Base-by-base conservation (phyloP, 495 filamentous ascomycete species). In the Symbiotaphrina buchneri region DNA sequence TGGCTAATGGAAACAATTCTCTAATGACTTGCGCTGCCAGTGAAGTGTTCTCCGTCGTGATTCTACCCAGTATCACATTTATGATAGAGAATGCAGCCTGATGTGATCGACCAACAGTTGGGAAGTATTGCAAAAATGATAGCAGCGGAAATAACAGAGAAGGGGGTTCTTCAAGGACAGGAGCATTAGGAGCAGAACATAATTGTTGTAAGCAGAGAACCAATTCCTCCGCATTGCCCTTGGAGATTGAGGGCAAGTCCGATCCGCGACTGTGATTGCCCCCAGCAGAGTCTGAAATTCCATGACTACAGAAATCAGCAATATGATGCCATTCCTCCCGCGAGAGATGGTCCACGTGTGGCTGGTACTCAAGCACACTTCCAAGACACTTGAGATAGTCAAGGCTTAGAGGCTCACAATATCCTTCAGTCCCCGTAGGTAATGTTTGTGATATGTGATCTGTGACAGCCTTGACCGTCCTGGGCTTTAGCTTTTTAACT, bases 371-470 rank as follows among this genome's bases (percentile, higher is more conserved):
- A n/a, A 94, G 56, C 10, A 90, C 49, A 22, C 61, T 56, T 15
- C 56, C 49, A 34, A 95, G 50, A 18, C 68, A 64, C 57, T 80
- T 92, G 40, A 74, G 59, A 47, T 94, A 91, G 43, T 80, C 69
- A 17, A 71, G 56, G 24, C 66, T 54, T 2, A 95, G 54, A n/a
- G 78, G 77, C 32, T 72, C 63, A 34, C 69, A 65, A 42, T 76
- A 70, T 8, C 65, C 61, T 13, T 63, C 66, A 21, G 71, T 65
- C 2, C 65, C 49, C 3, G 58, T 54, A 8, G 65, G 65, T 23
- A 95, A 55, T 23, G 65, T 71, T 39, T 94, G 68, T 13, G 63
- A 68, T 35, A 95, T 73, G 47, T 92, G 83, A 28, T 81, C 72
- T 35, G 83, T 55, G 17, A 93, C 47, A 3, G 79, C 65, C 37